Conservation (phyloP, 805 yeast genomes). For the Lipomyces yamadae region DNA sequence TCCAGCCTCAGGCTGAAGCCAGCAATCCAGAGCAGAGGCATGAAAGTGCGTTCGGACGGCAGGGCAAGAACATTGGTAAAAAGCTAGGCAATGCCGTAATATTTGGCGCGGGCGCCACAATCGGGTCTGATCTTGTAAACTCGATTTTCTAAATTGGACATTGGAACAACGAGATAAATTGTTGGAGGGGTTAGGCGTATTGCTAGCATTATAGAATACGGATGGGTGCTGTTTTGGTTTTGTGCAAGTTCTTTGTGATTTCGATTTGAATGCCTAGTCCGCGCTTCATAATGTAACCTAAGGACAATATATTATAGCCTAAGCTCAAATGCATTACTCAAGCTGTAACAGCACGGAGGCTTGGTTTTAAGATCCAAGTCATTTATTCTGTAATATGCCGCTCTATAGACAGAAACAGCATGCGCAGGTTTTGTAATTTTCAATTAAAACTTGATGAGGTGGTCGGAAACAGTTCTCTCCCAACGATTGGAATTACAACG, state of each 20-base stretch:
- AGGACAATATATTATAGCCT: too few species aligned
- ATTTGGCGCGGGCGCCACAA: conserved; percentile 91
- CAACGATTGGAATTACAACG: too few species aligned
- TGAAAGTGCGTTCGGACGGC: conserved; percentile 41
- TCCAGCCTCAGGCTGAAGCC: conserved; percentile 26
- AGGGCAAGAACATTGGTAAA: conserved; percentile 65
- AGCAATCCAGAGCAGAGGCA: conserved; percentile 38
- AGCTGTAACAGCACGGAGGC: too few species aligned
- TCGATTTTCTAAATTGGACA: conserved; percentile 58
- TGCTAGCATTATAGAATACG: neutral
- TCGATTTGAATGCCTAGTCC: neutral
- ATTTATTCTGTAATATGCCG: too few species aligned
- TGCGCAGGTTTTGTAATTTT: too few species aligned
- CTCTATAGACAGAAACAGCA: too few species aligned
- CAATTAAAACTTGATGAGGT: too few species aligned
- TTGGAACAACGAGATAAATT: neutral
- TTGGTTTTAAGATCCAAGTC: too few species aligned
- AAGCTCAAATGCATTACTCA: neutral
- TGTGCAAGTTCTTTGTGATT: neutral
- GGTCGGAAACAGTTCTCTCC: too few species aligned
- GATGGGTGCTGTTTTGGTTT: neutral
- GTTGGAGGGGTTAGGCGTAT: neutral
- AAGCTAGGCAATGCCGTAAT: conserved; percentile 90
- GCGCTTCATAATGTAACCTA: too few species aligned
- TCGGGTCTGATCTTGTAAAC: conserved; percentile 82